Conservation (phyloP, 371 early-diverging fungal species). For the Mucor irregularis region DNA sequence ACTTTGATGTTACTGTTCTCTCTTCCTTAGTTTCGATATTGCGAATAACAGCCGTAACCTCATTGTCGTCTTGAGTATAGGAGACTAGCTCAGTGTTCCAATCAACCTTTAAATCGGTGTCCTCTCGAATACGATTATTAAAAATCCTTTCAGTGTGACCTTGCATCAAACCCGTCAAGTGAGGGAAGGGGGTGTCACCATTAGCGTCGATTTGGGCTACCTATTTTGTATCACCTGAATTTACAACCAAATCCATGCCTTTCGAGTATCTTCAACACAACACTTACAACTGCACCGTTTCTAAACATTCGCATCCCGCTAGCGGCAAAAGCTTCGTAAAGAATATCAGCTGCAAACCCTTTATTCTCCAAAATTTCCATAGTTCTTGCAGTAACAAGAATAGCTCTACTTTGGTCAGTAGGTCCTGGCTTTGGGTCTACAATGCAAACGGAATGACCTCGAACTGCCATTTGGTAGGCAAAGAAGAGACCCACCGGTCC, state of each 20-base stretch:
- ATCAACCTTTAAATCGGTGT: conserved; percentile 15
- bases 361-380: conserved; percentile 37
- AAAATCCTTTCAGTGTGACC: conserved; percentile 27
- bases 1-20: conserved; percentile 18
- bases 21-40: conserved; percentile 5
- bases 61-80: conserved; percentile 31
- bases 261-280: background rate
- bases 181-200: conserved; percentile 32
- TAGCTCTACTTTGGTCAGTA: conserved; percentile 43
- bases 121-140: background rate
- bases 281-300: conserved; percentile 24
- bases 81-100: conserved; percentile 32
- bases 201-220: conserved; percentile 15
- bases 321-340: conserved; percentile 17
- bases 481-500: conserved; percentile 50
- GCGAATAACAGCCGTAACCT: conserved; percentile 19
- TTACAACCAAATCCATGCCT: background rate
- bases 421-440: conserved; percentile 37
- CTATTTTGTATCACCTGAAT: background rate
- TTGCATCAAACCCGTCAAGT: conserved; percentile 33
- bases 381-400: conserved; percentile 38
- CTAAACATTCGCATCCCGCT: conserved; percentile 25
- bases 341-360: conserved; percentile 27
- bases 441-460: conserved; percentile 41
- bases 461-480: conserved; percentile 33